A percentile compares a stretch with the other conserved stretches of the same genome.
These are phyloP conservation scores for Hirschioporus abietinus DNA, from an alignment of 768 basidiomycete genomes.

Conservation along the genomic window DNA sequence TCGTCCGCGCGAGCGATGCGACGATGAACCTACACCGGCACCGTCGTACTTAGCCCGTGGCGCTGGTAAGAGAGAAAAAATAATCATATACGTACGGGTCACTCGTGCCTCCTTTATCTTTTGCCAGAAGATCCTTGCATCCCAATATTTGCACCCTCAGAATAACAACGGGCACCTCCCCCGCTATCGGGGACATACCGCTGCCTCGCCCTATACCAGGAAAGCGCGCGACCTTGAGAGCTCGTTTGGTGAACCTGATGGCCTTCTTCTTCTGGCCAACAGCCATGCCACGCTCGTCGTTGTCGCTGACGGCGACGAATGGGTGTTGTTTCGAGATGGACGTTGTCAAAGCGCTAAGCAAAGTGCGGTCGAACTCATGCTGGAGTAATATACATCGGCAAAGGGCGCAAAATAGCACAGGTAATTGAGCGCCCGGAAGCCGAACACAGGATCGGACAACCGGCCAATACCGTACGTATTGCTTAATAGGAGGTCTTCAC, in stretches of 20 bases:
- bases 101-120: constrained; percentile 63
- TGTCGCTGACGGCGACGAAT: not conserved
- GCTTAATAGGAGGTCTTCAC: not conserved
- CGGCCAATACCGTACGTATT: not conserved
- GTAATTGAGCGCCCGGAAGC: not conserved
- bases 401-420: not conserved
- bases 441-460: not conserved
- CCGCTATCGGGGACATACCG: constrained; percentile 42
- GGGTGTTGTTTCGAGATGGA: not conserved
- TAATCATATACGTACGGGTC: constrained; percentile 59
- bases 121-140: constrained; percentile 55
- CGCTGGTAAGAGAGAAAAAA: constrained; percentile 5
- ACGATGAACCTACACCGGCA: constrained; percentile 54
- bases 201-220: constrained; percentile 41
- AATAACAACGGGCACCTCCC: constrained; percentile 62
- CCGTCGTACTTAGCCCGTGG: not conserved
- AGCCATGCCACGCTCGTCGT: not conserved
- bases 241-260: constrained; percentile 31
- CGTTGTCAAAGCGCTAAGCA: not conserved
- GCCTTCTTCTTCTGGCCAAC: constrained; percentile 3
- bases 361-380: not conserved
- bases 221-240: constrained; percentile 50
- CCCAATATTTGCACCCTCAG: constrained; percentile 65
- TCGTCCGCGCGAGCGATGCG: constrained; percentile 51
- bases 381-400: not conserved